Evolutionary conservation across 2,329 filamentous ascomycete genomes (phyloP), one percentile per base, ranked within the genome.

Genomic region (Chaetomium sp.): DNA sequence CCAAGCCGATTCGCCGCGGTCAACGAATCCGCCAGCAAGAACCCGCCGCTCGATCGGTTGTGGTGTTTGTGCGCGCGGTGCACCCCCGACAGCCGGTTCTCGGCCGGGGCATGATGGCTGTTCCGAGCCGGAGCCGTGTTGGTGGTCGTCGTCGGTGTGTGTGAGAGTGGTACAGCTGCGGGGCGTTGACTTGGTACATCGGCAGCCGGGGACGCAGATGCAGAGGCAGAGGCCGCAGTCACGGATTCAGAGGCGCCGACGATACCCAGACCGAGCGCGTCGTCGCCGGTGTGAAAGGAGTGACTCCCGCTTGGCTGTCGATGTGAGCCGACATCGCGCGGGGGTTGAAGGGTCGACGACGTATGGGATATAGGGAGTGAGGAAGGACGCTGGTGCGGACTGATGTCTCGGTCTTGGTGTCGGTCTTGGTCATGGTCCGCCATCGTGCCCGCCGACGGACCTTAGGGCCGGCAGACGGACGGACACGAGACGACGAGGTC

Each of bases 11-110:
- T 27, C 19, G 19, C 19, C 19, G 19, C 19, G 3, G 67, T 65
- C 35, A 65, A 55, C 2, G 72, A 65, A 59, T 79, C 77, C 35
- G 74, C 69, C 11, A 82, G 71, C 51, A 82, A 71, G 62, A 82
- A 82, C 6, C 74, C 76, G 47, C 78, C 76, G 59, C 71, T 74
- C 5, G 76, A 70, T 12, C 76, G 72, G 19, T 27, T 27, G 19
- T 27, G 19, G 35, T 72, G 69, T 63, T 74, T 79, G 52, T 75
- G 69, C 43, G 70, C 61, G 47, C 67, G 70, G 38, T 60, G 58
- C 53, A 49, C 36, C 51, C 53, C 57, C 3, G 62, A 59, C 36
- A 53, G 59, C 19, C 64, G 63, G 12, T 56, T 55, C 12, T 62
- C 58, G 57, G 56, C 60, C 19, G 19, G 19, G 19, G 3, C 19